Base-by-base conservation (phyloP, 2,329 filamentous ascomycete genomes). In the Monilinia laxa region DNA sequence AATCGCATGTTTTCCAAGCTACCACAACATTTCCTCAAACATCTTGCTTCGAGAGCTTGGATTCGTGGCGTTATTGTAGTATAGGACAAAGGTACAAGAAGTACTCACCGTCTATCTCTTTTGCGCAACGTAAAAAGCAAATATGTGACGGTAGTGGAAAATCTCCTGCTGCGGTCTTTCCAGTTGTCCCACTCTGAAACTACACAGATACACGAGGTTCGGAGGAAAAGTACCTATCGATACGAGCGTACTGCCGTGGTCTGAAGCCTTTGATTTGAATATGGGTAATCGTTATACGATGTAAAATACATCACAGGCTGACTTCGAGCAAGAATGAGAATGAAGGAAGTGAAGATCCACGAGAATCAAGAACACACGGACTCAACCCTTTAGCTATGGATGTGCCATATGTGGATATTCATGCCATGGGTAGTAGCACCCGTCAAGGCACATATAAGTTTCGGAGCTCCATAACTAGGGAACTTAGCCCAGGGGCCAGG, bases 311-410 rank as follows among this genome's bases (percentile, higher is more conserved):
- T 55, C n/a, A 40, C 40, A 42, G 40, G 14, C 12, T 42, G 40
- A 42, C 31, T 40, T 11, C 28, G 52, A 59, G 64, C 64, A 53
- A 20, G 35, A 62, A 54, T 60, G 56, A 65, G 28, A 53, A 35
- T 47, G 11, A 65, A 47, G 38, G 18, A 53, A 53, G 47, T 47
- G 55, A 53, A 53, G 62, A 56, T 64, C 25, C 49, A 64, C 62
- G 64, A 62, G 64, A 65, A 31, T 62, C 64, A 65, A 45, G 56
- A 53, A 54, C 64, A 65, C 64, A 62, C 64, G 42, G 64, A 65
- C 64, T 38, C 25, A 31, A 23, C 42, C 18, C 58, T 60, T 45
- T 47, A 42, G 35, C 47, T 42, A 49, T 59, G 42, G 54, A 40
- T 51, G 23, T 38, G 25, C 45, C 47, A n/a, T 59, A 40, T 58